A percentile compares a stretch with the other conserved stretches of the same genome.
These are phyloP conservation scores for Penicillium maclennaniae DNA, from an alignment of 495 filamentous ascomycete species.

Conservation along the genomic window DNA sequence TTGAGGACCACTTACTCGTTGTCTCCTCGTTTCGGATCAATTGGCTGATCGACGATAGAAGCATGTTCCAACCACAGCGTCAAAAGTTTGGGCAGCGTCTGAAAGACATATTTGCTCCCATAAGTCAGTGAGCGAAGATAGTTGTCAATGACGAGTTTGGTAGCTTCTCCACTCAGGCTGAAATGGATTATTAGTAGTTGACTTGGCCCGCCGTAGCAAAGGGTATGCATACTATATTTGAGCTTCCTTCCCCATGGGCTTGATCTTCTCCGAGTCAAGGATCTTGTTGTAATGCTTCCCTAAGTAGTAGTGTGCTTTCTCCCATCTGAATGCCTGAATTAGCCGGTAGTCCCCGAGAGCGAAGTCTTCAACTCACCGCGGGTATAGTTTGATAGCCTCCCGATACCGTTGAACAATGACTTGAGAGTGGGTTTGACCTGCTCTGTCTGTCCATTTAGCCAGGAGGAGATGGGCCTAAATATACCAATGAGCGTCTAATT, in stretches of 20 bases:
- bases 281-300: conserved; percentile 98
- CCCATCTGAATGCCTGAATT: conserved; percentile 58
- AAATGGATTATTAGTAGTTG: conserved; percentile 2
- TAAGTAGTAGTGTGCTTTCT: conserved; percentile 95
- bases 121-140: conserved; percentile 81
- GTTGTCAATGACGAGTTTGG: conserved; percentile 88
- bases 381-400: conserved; percentile 55
- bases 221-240: conserved; percentile 41
- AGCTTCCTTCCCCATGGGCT: conserved; percentile 63
- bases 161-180: conserved; percentile 67
- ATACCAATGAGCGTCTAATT: neutral
- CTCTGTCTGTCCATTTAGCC: conserved; percentile 93
- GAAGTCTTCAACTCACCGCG: conserved; percentile 22
- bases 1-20: conserved; percentile 39
- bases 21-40: conserved; percentile 64
- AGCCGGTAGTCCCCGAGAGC: neutral
- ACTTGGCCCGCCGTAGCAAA: neutral
- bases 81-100: conserved; percentile 82
- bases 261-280: conserved; percentile 77
- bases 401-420: conserved; percentile 76
- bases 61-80: conserved; percentile 95
- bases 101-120: conserved; percentile 91
- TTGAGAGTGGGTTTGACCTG: conserved; percentile 81
- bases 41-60: conserved; percentile 60
- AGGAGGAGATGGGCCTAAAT: conserved; percentile 70